A percentile compares a stretch with the other conserved stretches of the same genome.
phyloP scores from a whole-genome alignment of 1,139 yeast genomes.

The Kodamaea anthophila region DNA sequence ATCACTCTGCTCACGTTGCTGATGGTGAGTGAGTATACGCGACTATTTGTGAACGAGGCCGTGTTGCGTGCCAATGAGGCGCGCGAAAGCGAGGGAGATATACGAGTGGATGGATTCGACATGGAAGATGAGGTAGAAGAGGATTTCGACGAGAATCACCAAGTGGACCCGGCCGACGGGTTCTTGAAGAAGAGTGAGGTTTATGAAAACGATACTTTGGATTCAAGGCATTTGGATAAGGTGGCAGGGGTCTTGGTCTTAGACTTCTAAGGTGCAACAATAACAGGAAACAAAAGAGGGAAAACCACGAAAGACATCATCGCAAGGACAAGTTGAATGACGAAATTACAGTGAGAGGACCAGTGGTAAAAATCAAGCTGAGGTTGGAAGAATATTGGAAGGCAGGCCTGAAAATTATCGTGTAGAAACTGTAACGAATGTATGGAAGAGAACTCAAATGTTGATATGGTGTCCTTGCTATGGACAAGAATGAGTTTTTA shows the following conservation, averaged over 20 bases:
- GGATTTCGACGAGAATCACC: conserved; percentile 13
- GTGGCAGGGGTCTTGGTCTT: conserved; percentile 52
- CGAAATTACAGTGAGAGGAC: too few relatives aligned
- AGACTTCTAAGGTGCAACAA: too few relatives aligned
- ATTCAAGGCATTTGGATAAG: conserved; percentile 46
- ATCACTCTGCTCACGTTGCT: conserved; percentile 46
- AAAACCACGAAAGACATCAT: too few relatives aligned
- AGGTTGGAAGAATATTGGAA: background rate
- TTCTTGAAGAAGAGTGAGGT: conserved; percentile 9
- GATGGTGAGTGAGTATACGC: conserved; percentile 50
- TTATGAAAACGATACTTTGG: conserved; percentile 32
- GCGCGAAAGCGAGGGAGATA: conserved; percentile 28
- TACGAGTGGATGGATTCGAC: conserved; percentile 30
- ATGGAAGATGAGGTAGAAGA: conserved; percentile 14
- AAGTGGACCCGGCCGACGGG: conserved; percentile 12
- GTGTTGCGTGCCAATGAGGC: conserved; percentile 55
- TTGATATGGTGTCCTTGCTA: too few relatives aligned
- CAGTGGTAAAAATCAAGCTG: background rate
- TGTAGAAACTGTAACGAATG: too few relatives aligned
- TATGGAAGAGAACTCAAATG: too few relatives aligned
- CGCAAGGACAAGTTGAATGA: too few relatives aligned
- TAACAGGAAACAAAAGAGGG: background rate
- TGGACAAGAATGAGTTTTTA: too few relatives aligned
- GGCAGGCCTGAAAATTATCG: too few relatives aligned
- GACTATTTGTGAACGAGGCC: conserved; percentile 60